A percentile compares a stretch with the other conserved stretches of the same genome.
phyloP scores from a whole-genome alignment of 2,329 filamentous ascomycete species.

The Colletotrichum siamense region DNA sequence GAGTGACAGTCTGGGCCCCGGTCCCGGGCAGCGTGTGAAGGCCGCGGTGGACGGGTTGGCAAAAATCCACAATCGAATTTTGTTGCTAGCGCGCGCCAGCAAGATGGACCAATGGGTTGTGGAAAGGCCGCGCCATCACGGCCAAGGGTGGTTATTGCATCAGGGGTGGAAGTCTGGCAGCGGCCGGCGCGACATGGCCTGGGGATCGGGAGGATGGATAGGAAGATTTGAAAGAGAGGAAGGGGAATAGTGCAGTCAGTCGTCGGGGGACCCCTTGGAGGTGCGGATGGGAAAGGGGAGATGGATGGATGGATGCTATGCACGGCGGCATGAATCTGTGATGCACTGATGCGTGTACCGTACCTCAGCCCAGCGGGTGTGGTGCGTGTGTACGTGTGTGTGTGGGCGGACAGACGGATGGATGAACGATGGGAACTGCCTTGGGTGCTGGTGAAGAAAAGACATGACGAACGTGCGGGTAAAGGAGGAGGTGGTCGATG shows the following conservation, averaged over 20 bases:
- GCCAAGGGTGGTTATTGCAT: slow-evolving; percentile 8
- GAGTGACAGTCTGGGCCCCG: slow-evolving; percentile 15
- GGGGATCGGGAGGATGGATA: neutral
- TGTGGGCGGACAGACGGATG: neutral
- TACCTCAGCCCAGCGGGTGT: neutral
- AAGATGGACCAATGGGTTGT: slow-evolving; percentile 6
- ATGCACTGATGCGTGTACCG: neutral
- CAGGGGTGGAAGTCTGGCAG: neutral
- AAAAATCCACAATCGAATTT: slow-evolving; percentile 17
- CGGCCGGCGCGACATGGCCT: neutral
- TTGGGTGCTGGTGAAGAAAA: neutral
- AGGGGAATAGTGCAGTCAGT: neutral
- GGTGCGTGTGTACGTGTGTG: neutral
- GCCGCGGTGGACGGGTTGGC: neutral
- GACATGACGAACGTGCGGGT: neutral
- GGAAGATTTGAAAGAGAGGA: neutral
- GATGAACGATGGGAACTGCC: neutral
- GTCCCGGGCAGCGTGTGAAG: neutral
- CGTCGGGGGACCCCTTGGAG: neutral
- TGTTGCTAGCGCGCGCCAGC: slow-evolving; percentile 17
- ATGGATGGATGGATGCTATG: neutral
- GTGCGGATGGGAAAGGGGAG: neutral
- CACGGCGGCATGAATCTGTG: neutral
- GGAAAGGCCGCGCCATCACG: slow-evolving; percentile 12
- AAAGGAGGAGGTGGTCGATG: neutral